A percentile compares a stretch with the other conserved stretches of the same genome.
Evolutionary conservation across 1,284 basidiomycete genomes (phyloP).

Genomic region (Ganoderma sinense): DNA sequence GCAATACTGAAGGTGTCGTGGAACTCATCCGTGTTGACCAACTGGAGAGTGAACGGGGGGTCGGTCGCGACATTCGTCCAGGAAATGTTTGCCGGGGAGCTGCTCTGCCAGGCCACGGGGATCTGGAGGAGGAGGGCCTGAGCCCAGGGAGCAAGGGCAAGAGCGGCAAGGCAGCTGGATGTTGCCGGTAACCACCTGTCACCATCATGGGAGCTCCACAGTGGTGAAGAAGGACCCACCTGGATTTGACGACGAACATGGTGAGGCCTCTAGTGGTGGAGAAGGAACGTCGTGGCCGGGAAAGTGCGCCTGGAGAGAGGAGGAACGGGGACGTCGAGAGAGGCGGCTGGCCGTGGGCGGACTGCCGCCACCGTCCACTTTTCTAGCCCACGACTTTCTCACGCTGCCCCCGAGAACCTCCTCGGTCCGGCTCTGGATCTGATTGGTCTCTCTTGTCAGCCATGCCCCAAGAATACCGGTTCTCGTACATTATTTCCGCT

Average conservation of each 20-base stretch:
- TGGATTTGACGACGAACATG: constrained; percentile 47
- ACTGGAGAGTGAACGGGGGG: constrained; percentile 49
- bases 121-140: constrained; percentile 54
- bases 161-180: constrained; percentile 43
- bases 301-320: constrained; percentile 14
- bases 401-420: constrained; percentile 25
- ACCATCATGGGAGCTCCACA: not conserved
- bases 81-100: constrained; percentile 48
- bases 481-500: not conserved
- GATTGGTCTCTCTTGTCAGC: constrained; percentile 3
- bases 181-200: constrained; percentile 38
- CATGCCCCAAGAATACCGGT: constrained; percentile 3
- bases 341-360: constrained; percentile 1
- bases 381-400: constrained; percentile 20
- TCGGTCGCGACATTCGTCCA: constrained; percentile 57
- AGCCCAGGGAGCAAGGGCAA: constrained; percentile 52
- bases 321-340: constrained; percentile 16
- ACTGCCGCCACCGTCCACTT: constrained; percentile 7
- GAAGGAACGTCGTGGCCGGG: constrained; percentile 12
- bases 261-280: constrained; percentile 28
- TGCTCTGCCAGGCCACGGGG: constrained; percentile 44
- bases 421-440: constrained; percentile 11
- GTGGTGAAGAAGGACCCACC: constrained; percentile 33
- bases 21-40: constrained; percentile 58
- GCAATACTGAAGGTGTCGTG: constrained; percentile 62